Percentiles rank a stretch among this genome's conserved stretches.
Conservation (phyloP, 2,329 filamentous ascomycete species). For the Nothophaeocryptopus gaeumannii region DNA sequence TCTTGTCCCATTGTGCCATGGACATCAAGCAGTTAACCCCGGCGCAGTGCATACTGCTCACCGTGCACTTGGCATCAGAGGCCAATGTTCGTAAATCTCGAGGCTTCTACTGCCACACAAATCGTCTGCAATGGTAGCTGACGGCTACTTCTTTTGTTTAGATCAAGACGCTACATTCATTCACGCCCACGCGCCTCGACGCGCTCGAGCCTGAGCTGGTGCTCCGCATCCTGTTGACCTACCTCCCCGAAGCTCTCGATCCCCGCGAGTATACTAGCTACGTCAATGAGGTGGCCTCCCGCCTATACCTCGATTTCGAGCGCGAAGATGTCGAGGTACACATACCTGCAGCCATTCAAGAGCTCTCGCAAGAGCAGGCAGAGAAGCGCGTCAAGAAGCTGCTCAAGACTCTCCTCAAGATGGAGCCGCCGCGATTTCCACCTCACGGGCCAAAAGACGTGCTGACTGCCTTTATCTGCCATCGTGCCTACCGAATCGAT, state of each 20-base stretch:
- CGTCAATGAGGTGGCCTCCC: slow-evolving; percentile 56
- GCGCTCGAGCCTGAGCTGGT: slow-evolving; percentile 63
- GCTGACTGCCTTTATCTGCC: slow-evolving; percentile 63
- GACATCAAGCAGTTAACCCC: slow-evolving; percentile 52
- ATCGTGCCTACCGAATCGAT: slow-evolving; percentile 67
- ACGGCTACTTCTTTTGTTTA: too few species aligned
- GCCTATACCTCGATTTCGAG: slow-evolving; percentile 43
- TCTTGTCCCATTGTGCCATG: slow-evolving; percentile 7
- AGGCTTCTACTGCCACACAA: too few species aligned
- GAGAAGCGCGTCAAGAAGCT: slow-evolving; percentile 63
- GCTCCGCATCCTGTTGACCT: slow-evolving; percentile 71
- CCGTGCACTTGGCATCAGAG: slow-evolving; percentile 65
- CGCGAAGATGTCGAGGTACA: slow-evolving; percentile 51
- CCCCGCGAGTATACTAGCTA: slow-evolving; percentile 63
- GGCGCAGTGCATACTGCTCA: slow-evolving; percentile 69
- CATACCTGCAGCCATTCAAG: slow-evolving; percentile 50
- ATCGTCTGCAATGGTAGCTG: too few species aligned
- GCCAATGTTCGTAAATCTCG: slow-evolving; percentile 47
- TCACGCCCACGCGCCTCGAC: slow-evolving; percentile 57
- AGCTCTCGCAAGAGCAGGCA: slow-evolving; percentile 62
- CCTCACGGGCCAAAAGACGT: slow-evolving; percentile 52
- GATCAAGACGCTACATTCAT: slow-evolving; percentile 57
- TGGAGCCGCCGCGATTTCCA: slow-evolving; percentile 52
- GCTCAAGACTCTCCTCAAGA: slow-evolving; percentile 51
- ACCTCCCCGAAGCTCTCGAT: slow-evolving; percentile 68